Base-by-base conservation (phyloP, 768 basidiomycete genomes). In the Sutorius australiensis region DNA sequence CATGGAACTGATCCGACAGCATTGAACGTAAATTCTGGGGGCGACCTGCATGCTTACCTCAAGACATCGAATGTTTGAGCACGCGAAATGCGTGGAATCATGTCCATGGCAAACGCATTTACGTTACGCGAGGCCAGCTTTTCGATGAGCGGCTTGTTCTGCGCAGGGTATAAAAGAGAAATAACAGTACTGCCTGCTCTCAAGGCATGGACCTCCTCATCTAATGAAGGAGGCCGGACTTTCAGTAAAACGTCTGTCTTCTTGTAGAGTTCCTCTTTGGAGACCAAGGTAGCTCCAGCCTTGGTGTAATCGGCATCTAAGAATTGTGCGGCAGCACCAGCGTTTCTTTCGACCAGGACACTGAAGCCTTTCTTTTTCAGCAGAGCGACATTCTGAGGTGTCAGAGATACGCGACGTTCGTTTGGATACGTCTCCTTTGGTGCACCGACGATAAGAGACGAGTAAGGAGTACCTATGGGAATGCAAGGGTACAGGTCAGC, bases 41-140 rank as follows among this genome's bases (percentile, higher is more conserved):
- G 46, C 10, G 30, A 27, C 55, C 32, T 50, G 14, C 24, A 57
- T 41, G 50, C 68, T 57, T 49, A 87, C 89, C 89, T 92, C 61
- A 94, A 73, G 34, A 87, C 92, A 70, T 94, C 92, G 58, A 92
- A 94, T 19, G 87, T 87, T 68, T 94, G 92, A 41, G 92, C 92
- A 48, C 92, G 82, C 55, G 89, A 92, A 60, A 94, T 92, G 52
- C 92, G 81, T 61, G 92, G 92, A 74, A 94, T 91, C 80, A 86
- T 82, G 65, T 94, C 92, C 92, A 94, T 94, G 50, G 87, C 90
- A 64, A 94, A 89, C 27, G 81, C 82, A 58, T 83, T 89, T 50
- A 86, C 75, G 57, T 81, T 81, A 49, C 81, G 79, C 31, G 77
- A 69, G n/a, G 84, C 79, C 57, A 92, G 73, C 45, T 77, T 75